These are phyloP conservation scores for Zoysia pacifica DNA, from an alignment of 176 grass and related monocot species.

Conservation along the genomic window DNA sequence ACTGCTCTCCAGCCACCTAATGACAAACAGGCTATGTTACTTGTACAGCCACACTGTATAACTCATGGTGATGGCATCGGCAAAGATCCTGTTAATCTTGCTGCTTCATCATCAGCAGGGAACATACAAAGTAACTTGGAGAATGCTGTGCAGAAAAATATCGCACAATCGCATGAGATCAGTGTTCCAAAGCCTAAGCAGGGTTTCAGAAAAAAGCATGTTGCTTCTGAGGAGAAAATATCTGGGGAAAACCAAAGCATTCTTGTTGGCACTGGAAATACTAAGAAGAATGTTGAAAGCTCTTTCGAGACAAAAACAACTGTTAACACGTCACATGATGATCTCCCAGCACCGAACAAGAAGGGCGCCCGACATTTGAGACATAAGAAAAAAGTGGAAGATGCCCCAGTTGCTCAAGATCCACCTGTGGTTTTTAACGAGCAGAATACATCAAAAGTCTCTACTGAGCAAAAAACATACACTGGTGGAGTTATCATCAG, in stretches of 20 bases:
- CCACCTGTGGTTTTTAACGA: slow-evolving; percentile 36
- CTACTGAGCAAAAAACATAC: slow-evolving; percentile 46
- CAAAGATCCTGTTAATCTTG: slow-evolving; percentile 33
- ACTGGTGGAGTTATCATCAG: slow-evolving; percentile 48
- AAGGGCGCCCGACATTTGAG: slow-evolving; percentile 60
- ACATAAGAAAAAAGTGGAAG: slow-evolving; percentile 83
- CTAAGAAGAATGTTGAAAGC: slow-evolving; percentile 42
- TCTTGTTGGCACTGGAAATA: slow-evolving; percentile 41
- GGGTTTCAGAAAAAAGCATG: slow-evolving; percentile 71
- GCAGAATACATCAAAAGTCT: slow-evolving; percentile 38
- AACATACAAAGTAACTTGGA: slow-evolving; percentile 36
- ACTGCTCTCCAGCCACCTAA: slow-evolving; percentile 13
- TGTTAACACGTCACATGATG: slow-evolving; percentile 47
- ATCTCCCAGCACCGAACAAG: slow-evolving; percentile 66
- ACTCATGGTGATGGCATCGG: slow-evolving; percentile 24
- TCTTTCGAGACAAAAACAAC: slow-evolving; percentile 12
- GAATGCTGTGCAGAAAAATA: slow-evolving; percentile 35
- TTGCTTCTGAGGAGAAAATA: slow-evolving; percentile 45
- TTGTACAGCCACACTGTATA: slow-evolving; percentile 31
- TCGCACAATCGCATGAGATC: slow-evolving; percentile 44
- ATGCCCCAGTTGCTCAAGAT: slow-evolving; percentile 41
- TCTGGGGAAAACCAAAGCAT: slow-evolving; percentile 47
- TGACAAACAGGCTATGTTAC: slow-evolving; percentile 28
- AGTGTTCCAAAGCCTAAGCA: slow-evolving; percentile 58
- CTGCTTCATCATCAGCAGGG: slow-evolving; percentile 12